Conservation (phyloP, 2,329 filamentous ascomycete species). For the Sporothrix sp. region DNA sequence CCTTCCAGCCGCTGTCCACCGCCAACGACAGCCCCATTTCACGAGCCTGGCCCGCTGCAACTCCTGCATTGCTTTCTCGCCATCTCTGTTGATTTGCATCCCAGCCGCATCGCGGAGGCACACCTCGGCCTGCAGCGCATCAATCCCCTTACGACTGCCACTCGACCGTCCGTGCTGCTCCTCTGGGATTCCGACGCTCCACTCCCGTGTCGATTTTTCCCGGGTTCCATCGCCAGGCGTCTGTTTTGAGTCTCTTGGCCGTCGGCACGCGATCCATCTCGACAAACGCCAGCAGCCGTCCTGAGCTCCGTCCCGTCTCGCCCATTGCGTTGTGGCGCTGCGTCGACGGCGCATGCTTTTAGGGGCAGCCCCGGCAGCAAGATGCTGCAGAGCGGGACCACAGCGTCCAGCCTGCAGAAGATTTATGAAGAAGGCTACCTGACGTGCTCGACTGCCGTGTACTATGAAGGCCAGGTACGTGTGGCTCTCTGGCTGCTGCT, state of each 20-base stretch:
- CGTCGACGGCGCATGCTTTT: slow-evolving; percentile 14
- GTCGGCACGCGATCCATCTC: slow-evolving; percentile 3
- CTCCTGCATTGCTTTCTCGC: not conserved
- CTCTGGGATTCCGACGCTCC: not conserved
- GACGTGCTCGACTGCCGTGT: slow-evolving; percentile 88
- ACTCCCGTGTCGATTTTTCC: not conserved
- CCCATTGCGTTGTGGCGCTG: not conserved
- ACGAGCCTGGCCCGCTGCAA: not conserved
- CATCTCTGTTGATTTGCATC: not conserved
- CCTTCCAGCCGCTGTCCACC: not conserved
- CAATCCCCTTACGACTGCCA: not conserved
- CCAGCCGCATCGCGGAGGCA: not conserved
- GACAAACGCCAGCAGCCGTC: not conserved
- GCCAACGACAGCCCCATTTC: not conserved
- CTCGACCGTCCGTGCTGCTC: not conserved
- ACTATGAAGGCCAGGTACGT: slow-evolving; percentile 82
- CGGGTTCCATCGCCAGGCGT: not conserved
- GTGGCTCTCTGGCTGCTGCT: not conserved
- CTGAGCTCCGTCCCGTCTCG: not conserved
- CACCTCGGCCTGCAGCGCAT: not conserved
- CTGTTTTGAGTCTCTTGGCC: not conserved
- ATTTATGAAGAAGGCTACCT: slow-evolving; percentile 96
- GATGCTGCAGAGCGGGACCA: slow-evolving; percentile 44
- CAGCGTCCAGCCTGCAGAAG: slow-evolving; percentile 74
- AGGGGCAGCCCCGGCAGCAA: slow-evolving; percentile 20